Evolutionary conservation across 106 monocot genomes (phyloP).

Genomic region (Apostasia ramifera): DNA sequence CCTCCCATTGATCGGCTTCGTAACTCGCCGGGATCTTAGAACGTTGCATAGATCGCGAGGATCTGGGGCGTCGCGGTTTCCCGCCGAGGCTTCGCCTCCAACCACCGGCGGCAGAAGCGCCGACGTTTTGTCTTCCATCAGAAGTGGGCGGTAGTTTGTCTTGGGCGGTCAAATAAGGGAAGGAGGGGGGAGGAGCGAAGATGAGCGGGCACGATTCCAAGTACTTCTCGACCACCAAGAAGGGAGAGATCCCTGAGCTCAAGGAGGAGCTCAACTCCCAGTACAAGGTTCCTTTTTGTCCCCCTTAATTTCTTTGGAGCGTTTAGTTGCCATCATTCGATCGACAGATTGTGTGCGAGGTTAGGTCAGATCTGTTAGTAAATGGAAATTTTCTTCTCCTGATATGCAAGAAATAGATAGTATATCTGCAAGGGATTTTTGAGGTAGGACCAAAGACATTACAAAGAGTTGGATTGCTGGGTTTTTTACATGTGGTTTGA

Average conservation of each 20-base stretch:
- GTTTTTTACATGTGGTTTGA: too few relatives aligned
- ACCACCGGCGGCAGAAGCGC: too few relatives aligned
- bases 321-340: not conserved
- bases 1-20: too few relatives aligned
- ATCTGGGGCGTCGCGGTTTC: too few relatives aligned
- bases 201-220: constrained; percentile 99
- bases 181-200: constrained; percentile 2
- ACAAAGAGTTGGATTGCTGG: too few relatives aligned
- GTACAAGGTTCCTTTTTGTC: constrained; percentile 59
- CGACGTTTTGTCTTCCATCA: too few relatives aligned
- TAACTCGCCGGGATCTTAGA: too few relatives aligned
- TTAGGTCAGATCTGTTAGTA: not conserved
- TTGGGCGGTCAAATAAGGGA: not conserved
- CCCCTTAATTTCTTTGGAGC: constrained; percentile 1
- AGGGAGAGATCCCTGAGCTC: constrained; percentile 99
- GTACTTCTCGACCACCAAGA: constrained; percentile 99
- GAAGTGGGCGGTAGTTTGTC: too few relatives aligned
- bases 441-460: too few relatives aligned
- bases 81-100: too few relatives aligned
- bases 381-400: not conserved
- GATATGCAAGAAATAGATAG: not conserved
- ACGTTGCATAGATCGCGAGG: too few relatives aligned
- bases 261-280: constrained; percentile 99
- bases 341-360: not conserved
- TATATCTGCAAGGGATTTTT: too few relatives aligned